Evolutionary conservation across 1,284 basidiomycete species (phyloP), one percentile per base, ranked within the genome.

Genomic region (Malassezia slooffiae): DNA sequence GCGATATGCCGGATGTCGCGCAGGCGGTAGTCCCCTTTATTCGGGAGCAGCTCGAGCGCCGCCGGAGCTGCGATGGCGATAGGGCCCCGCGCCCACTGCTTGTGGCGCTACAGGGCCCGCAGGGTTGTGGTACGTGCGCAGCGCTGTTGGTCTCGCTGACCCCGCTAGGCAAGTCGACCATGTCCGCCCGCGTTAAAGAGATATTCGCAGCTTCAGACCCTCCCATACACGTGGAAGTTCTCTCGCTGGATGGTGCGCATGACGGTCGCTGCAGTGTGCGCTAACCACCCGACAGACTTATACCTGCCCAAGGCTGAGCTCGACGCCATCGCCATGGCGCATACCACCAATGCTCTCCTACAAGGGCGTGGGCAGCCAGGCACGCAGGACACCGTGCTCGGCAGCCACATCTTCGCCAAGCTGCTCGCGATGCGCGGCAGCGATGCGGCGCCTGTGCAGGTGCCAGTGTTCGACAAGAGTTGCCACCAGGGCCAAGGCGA

Each of bases 391-490:
- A 70, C 86, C 16, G 57, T 66, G 1, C 75, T 89, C 5, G 84
- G 82, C 10, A 52, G 73, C 0, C 47, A 72, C 4, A 60, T 82
- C 26, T n/a, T n/a, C n/a, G n/a, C n/a, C n/a, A n/a, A n/a, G n/a
- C 67, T 89, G 29, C 56, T 62, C 5, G 65, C 71, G 12, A 70
- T 89, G 32, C 40, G 20, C 16, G 9, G 30, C 12, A 23, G 19
- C 13, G 12, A 17, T 8, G 7, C 17, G 12, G 10, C 74, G 55
- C n/a, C 9, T n/a, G 74, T 85, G 8, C 71, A 75, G 24, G 67
- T 90, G 13, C 90, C 90, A 0, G 72, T 77, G 19, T 96, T 89
- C 61, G 87, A 95, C 62, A 96, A 96, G 74, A 83, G 81, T 53
- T 67, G 81, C 29, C 79, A 77, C 58, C 70, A 70, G 29, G 89